Percentiles rank a stretch among this genome's conserved stretches.
These are phyloP conservation scores for Citrus trifoliata DNA, from an alignment of 345 rosid species.

Conservation along the genomic window DNA sequence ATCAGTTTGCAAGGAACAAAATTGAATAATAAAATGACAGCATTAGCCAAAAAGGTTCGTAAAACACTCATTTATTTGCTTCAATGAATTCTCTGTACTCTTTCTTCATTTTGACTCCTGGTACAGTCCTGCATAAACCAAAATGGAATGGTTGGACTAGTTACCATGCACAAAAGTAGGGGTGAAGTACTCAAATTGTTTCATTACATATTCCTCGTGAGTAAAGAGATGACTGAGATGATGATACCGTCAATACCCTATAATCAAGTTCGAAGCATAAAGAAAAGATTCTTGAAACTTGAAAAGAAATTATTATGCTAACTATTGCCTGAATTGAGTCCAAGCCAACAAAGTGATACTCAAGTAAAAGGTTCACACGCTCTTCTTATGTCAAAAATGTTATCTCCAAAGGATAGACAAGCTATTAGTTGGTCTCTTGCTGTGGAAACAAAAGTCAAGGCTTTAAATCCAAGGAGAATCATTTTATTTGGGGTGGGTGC, in stretches of 20 bases:
- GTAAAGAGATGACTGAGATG: neutral
- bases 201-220: neutral
- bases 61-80: conserved; percentile 59
- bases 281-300: neutral
- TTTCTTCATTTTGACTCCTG: conserved; percentile 96
- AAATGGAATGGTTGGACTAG: neutral
- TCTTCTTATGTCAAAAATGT: too few relatives aligned
- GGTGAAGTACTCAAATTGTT: neutral
- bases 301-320: neutral
- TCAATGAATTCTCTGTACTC: conserved; percentile 91
- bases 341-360: neutral
- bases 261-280: neutral
- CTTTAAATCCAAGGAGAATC: too few relatives aligned
- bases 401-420: too few relatives aligned
- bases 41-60: conserved; percentile 7
- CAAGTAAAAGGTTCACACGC: too few relatives aligned
- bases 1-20: conserved; percentile 31
- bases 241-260: neutral
- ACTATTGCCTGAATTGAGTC: neutral
- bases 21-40: conserved; percentile 30
- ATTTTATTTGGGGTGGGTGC: too few relatives aligned
- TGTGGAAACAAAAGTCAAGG: too few relatives aligned
- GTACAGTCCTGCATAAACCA: conserved; percentile 48
- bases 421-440: too few relatives aligned
- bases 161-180: neutral